Percentiles rank a stretch among this genome's conserved stretches.
Evolutionary conservation across 106 monocot species (phyloP).

Genomic region (Apostasia shenzhenica): DNA sequence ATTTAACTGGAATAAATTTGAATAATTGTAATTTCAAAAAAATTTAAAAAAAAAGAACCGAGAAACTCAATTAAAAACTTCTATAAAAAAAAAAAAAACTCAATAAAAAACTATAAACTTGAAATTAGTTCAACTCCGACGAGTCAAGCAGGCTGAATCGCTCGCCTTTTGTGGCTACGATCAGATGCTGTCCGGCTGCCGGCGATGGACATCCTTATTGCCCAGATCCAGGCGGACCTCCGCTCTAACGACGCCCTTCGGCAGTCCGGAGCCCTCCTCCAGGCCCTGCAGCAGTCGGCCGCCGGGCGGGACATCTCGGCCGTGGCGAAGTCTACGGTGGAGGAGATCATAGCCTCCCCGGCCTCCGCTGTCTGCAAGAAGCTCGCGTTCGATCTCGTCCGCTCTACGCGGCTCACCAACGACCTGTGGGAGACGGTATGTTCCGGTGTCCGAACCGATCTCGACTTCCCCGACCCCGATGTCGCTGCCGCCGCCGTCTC

Average conservation of each 20-base stretch:
- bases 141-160: too few species aligned
- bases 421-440: slow-evolving; percentile 80
- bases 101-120: too few species aligned
- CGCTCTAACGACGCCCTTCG: slow-evolving; percentile 95
- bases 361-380: slow-evolving; percentile 94
- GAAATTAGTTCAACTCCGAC: too few species aligned
- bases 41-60: too few species aligned
- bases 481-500: slow-evolving; percentile 82
- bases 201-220: slow-evolving; percentile 86
- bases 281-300: slow-evolving; percentile 89
- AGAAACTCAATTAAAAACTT: too few species aligned
- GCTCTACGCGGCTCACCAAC: slow-evolving; percentile 72
- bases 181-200: too few species aligned
- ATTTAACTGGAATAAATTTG: too few species aligned
- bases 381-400: slow-evolving; percentile 97
- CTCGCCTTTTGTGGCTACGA: too few species aligned
- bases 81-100: too few species aligned
- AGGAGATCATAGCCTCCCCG: slow-evolving; percentile 89
- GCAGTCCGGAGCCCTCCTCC: slow-evolving; percentile 86
- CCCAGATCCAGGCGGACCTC: slow-evolving; percentile 92
- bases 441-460: slow-evolving; percentile 69
- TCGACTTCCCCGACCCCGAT: slow-evolving; percentile 94
- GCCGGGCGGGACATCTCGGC: slow-evolving; percentile 93
- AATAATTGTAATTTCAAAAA: too few species aligned
- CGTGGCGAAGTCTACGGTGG: slow-evolving; percentile 65